Evolutionary conservation across 345 rosid species (phyloP).

Genomic region (Acer saccharum): DNA sequence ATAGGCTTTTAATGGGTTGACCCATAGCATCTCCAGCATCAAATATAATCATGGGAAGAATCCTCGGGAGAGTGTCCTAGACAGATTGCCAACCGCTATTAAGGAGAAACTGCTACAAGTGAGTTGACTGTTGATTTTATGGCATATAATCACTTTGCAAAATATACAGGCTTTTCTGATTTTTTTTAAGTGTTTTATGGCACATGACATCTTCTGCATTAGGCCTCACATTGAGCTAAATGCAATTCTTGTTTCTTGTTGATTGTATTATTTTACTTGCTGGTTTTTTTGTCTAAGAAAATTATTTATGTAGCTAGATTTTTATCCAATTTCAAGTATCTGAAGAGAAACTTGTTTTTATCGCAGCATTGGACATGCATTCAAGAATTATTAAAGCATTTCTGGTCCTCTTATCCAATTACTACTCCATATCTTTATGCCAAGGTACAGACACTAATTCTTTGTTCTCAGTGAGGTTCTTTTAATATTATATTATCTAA

Average conservation of each 20-base stretch:
- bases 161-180: background rate
- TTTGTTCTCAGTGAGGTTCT: background rate
- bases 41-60: conserved; percentile 75
- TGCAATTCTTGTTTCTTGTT: conserved; percentile 5
- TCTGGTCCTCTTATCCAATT: conserved; percentile 96
- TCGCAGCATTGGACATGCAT: conserved; percentile 77
- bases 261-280: background rate
- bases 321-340: conserved; percentile 21
- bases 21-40: conserved; percentile 77
- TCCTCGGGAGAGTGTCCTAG: conserved; percentile 76
- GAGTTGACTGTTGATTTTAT: conserved; percentile 26
- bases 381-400: conserved; percentile 80
- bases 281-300: conserved; percentile 20
- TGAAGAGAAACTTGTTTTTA: conserved; percentile 15
- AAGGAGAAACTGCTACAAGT: conserved; percentile 79
- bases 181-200: background rate
- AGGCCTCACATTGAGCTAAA: conserved; percentile 3
- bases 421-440: conserved; percentile 66
- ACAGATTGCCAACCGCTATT: conserved; percentile 66
- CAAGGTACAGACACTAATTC: conserved; percentile 50
- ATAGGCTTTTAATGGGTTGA: conserved; percentile 81
- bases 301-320: conserved; percentile 5
- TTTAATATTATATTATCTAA: background rate
- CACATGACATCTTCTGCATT: conserved; percentile 1
- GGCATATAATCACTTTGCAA: background rate